Conservation (phyloP, 192 early-diverging fungal species). For the Obelidium mucronatum region DNA sequence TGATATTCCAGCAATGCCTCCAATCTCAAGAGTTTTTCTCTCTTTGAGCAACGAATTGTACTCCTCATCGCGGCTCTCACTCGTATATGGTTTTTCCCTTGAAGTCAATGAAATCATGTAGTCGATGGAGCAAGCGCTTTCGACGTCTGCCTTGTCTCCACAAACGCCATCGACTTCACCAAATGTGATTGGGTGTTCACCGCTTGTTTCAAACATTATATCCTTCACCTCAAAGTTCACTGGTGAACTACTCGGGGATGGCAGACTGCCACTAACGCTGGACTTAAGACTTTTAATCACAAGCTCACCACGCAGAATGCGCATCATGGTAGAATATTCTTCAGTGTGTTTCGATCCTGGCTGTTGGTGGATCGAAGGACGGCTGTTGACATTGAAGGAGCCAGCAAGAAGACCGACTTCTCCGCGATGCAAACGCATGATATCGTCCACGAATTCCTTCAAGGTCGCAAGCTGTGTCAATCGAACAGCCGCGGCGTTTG, state of each 20-base stretch:
- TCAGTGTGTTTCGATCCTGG: conserved; percentile 32
- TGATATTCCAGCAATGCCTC: background rate
- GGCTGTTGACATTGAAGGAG: conserved; percentile 76
- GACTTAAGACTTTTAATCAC: background rate
- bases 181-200: conserved; percentile 82
- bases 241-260: background rate
- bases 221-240: conserved; percentile 50
- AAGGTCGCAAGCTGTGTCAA: conserved; percentile 70
- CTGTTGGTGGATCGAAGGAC: too few species aligned
- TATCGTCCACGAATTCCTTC: conserved; percentile 69
- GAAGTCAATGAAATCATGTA: background rate
- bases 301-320: conserved; percentile 41
- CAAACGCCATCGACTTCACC: conserved; percentile 62
- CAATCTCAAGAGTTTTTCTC: background rate
- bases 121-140: too few species aligned
- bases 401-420: conserved; percentile 71
- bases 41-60: too few species aligned
- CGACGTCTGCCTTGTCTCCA: background rate
- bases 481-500: conserved; percentile 62
- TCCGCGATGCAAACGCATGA: conserved; percentile 46
- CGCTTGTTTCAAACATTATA: conserved; percentile 61
- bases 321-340: conserved; percentile 45
- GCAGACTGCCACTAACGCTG: background rate
- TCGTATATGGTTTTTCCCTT: background rate
- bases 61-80: background rate